Conservation (phyloP, 179 eudicot species). For the Monotropa hypopitys region DNA sequence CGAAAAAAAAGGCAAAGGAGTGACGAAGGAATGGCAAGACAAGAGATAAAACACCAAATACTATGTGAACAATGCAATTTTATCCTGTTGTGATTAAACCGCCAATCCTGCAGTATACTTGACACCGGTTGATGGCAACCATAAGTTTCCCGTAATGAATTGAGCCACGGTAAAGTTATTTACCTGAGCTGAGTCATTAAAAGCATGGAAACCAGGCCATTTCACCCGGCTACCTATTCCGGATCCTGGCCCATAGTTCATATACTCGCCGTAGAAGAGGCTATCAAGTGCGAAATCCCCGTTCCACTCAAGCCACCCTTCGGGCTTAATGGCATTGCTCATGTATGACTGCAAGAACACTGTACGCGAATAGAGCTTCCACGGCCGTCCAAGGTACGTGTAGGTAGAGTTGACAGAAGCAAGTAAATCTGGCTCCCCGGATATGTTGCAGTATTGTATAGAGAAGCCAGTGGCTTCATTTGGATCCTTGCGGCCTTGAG, state of each 20-base stretch:
- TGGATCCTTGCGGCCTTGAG: constrained; percentile 68
- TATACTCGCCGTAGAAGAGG: constrained; percentile 49
- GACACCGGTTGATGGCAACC: constrained; percentile 69
- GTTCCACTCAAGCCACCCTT: constrained; percentile 79
- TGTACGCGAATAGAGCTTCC: constrained; percentile 64
- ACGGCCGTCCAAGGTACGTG: constrained; percentile 64
- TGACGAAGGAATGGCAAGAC: neutral
- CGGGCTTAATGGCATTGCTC: constrained; percentile 30
- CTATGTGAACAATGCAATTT: neutral
- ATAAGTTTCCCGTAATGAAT: constrained; percentile 46
- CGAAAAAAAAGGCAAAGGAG: neutral
- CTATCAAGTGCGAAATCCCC: constrained; percentile 43
- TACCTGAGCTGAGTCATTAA: constrained; percentile 43
- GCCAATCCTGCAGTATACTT: constrained; percentile 45
- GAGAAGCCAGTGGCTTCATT: constrained; percentile 54
- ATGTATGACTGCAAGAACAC: constrained; percentile 58
- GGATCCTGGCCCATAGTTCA: constrained; percentile 53
- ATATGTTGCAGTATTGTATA: constrained; percentile 49
- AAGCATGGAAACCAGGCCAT: constrained; percentile 53
- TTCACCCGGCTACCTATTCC: constrained; percentile 28
- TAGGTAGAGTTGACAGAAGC: constrained; percentile 13
- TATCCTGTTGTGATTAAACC: constrained; percentile 3
- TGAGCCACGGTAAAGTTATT: constrained; percentile 46
- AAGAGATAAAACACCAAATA: neutral
- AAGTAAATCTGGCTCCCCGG: constrained; percentile 24